Evolutionary conservation across 805 yeast species (phyloP).

Genomic region (Henningerozyma blattae): DNA sequence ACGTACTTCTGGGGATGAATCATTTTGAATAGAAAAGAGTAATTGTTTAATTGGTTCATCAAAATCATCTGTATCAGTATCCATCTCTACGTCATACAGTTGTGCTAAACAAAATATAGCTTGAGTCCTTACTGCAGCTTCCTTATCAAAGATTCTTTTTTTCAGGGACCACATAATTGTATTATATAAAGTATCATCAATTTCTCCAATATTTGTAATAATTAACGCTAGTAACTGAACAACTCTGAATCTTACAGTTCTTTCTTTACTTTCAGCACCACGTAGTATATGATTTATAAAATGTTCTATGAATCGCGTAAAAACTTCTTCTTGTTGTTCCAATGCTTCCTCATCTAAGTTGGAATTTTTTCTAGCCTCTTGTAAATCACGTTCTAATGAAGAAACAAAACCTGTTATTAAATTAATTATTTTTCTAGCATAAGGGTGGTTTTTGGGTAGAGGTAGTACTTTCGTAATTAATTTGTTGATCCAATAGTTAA

Average conservation of each 20-base stretch:
- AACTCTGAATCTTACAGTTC: constrained; percentile 66
- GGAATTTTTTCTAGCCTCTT: constrained; percentile 15
- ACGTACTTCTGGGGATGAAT: constrained; percentile 80
- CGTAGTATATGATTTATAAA: constrained; percentile 57
- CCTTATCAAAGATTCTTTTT: constrained; percentile 62
- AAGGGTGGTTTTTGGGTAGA: constrained; percentile 53
- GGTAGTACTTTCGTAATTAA: constrained; percentile 55
- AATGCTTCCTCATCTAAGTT: constrained; percentile 17
- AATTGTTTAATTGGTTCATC: constrained; percentile 34
- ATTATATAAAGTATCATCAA: constrained; percentile 61
- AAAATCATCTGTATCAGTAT: constrained; percentile 15
- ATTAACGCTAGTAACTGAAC: constrained; percentile 64
- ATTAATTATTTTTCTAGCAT: constrained; percentile 68
- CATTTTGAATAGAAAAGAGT: constrained; percentile 51
- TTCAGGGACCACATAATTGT: constrained; percentile 48
- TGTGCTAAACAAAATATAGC: constrained; percentile 71
- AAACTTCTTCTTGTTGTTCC: constrained; percentile 31
- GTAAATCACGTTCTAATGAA: constrained; percentile 26
- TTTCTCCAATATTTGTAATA: constrained; percentile 60
- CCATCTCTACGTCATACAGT: constrained; percentile 50
- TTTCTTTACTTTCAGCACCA: constrained; percentile 69
- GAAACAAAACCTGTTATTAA: constrained; percentile 49
- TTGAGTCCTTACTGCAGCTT: constrained; percentile 67
- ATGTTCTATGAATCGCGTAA: constrained; percentile 43
- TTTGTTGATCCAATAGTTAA: constrained; percentile 46